Evolutionary conservation across 805 yeast genomes (phyloP).

Genomic region (Komagataella pastoris): DNA sequence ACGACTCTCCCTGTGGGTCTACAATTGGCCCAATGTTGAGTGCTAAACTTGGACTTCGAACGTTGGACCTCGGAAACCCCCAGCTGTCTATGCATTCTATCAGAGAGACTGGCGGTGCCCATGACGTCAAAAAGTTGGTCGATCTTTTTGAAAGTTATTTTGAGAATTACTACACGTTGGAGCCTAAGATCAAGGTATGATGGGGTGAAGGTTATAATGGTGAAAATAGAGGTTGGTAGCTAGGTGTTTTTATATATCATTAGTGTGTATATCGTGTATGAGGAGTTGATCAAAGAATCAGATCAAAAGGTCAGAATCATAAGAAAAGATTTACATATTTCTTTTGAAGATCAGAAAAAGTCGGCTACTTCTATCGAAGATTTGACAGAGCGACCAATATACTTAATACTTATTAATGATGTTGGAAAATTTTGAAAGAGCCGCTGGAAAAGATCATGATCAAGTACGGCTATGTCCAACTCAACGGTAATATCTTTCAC

Average conservation of each 20-base stretch:
- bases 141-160: conserved; percentile 53
- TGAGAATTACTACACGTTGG: conserved; percentile 26
- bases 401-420: no score
- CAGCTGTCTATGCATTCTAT: conserved; percentile 89
- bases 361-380: not conserved
- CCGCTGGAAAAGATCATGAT: not conserved
- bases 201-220: not conserved
- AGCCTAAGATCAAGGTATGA: conserved; percentile 24
- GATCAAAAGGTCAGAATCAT: no score
- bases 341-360: not conserved
- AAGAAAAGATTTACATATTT: no score
- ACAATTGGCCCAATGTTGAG: conserved; percentile 94
- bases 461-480: not conserved
- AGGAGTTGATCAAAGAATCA: no score
- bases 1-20: conserved; percentile 90
- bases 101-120: conserved; percentile 80
- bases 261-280: no score
- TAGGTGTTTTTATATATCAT: no score
- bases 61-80: conserved; percentile 85
- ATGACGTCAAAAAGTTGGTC: conserved; percentile 54
- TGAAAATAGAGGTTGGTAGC: not conserved
- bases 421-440: no score
- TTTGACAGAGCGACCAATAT: not conserved
- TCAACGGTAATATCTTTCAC: not conserved
- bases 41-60: conserved; percentile 74